These are phyloP conservation scores for Omphalotus olearius DNA, from an alignment of 1,284 basidiomycete genomes.

Conservation along the genomic window DNA sequence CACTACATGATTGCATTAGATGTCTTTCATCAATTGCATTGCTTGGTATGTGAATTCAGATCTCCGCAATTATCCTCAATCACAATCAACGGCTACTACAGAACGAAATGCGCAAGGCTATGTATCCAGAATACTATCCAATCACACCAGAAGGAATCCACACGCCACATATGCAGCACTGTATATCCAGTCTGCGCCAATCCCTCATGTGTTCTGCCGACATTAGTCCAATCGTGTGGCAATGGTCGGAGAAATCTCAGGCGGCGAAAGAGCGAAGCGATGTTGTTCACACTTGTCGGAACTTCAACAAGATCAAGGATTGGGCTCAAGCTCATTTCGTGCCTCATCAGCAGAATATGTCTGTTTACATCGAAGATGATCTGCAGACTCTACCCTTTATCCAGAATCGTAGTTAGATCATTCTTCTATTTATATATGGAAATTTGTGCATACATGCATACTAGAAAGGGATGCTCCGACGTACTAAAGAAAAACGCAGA, in stretches of 20 bases:
- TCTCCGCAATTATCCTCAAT: constrained; percentile 4
- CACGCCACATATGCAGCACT: constrained; percentile 16
- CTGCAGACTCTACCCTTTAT: constrained; percentile 1
- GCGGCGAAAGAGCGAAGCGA: constrained; percentile 20
- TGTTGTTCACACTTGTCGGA: constrained; percentile 21
- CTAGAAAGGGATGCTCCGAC: too few relatives aligned
- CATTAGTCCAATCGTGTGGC: constrained; percentile 23
- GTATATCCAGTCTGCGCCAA: constrained; percentile 15
- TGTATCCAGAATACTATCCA: constrained; percentile 17
- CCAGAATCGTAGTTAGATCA: too few relatives aligned
- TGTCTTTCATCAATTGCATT: constrained; percentile 15
- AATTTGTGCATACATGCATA: too few relatives aligned
- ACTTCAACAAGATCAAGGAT: constrained; percentile 18
- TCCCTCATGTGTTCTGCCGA: constrained; percentile 18
- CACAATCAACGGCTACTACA: background rate
- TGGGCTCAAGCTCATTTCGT: constrained; percentile 19
- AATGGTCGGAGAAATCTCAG: constrained; percentile 20
- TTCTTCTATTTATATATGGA: too few relatives aligned
- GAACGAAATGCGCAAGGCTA: constrained; percentile 16
- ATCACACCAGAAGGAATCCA: constrained; percentile 14
- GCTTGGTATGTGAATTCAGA: constrained; percentile 12
- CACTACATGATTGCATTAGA: constrained; percentile 21
- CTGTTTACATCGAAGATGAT: constrained; percentile 21
- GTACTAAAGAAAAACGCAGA: too few relatives aligned
- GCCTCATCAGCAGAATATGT: constrained; percentile 21